A percentile compares a stretch with the other conserved stretches of the same genome.
phyloP scores from a whole-genome alignment of 2,329 filamentous ascomycete genomes.

The Mycogone perniciosa region DNA sequence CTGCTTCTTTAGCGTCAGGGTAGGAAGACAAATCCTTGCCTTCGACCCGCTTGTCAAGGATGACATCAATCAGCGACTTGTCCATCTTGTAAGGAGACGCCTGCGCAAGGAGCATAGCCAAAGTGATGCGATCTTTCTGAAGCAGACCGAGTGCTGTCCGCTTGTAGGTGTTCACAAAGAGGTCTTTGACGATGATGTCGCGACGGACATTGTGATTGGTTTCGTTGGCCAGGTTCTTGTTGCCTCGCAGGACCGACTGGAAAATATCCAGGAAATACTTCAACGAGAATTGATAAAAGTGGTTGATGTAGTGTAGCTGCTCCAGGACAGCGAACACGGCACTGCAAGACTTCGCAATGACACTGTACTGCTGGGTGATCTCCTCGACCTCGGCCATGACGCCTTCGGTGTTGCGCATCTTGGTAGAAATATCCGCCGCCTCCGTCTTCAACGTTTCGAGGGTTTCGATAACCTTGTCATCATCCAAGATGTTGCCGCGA shows the following conservation, averaged over 20 bases:
- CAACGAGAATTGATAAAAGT: slow-evolving; percentile 98
- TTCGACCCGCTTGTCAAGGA: slow-evolving; percentile 71
- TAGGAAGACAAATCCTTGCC: slow-evolving; percentile 74
- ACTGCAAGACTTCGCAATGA: slow-evolving; percentile 91
- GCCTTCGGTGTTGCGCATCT: slow-evolving; percentile 94
- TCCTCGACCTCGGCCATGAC: slow-evolving; percentile 97
- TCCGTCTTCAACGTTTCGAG: slow-evolving; percentile 97
- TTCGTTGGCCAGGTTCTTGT: slow-evolving; percentile 63
- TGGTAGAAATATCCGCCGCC: slow-evolving; percentile 88
- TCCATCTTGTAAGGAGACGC: slow-evolving; percentile 97
- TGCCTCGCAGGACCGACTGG: slow-evolving; percentile 78
- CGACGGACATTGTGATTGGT: slow-evolving; percentile 73
- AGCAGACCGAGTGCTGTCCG: slow-evolving; percentile 88
- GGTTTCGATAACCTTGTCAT: slow-evolving; percentile 96
- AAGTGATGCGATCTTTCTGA: slow-evolving; percentile 88
- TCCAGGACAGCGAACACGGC: slow-evolving; percentile 95
- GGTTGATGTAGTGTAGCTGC: slow-evolving; percentile 95
- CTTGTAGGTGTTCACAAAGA: slow-evolving; percentile 88
- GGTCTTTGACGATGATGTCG: slow-evolving; percentile 82
- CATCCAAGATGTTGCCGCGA: slow-evolving; percentile 93
- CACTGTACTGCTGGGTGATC: slow-evolving; percentile 89
- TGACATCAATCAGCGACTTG: slow-evolving; percentile 75
- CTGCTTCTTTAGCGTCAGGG: slow-evolving; percentile 56
- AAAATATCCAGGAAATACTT: slow-evolving; percentile 99
- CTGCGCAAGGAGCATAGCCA: slow-evolving; percentile 91